phyloP scores from a whole-genome alignment of 345 rosid species.

The Populus pruinosa region DNA sequence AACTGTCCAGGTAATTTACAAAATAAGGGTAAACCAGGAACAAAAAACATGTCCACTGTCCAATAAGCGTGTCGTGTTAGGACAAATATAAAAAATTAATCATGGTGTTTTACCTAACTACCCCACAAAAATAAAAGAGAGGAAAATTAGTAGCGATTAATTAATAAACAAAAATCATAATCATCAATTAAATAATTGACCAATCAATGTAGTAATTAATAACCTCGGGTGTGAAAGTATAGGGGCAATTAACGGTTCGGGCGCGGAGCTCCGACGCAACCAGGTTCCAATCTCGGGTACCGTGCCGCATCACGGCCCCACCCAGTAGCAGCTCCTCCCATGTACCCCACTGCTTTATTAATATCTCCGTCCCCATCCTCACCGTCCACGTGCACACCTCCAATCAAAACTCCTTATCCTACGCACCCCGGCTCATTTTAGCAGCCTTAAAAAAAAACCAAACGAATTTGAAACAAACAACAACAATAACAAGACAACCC shows the following conservation, averaged over 20 bases:
- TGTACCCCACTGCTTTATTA: constrained; percentile 62
- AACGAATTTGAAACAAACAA: background rate
- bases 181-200: background rate
- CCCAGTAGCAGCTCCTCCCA: constrained; percentile 91
- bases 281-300: constrained; percentile 66
- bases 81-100: background rate
- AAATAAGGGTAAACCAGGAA: background rate
- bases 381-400: constrained; percentile 9
- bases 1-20: background rate
- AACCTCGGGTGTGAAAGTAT: constrained; percentile 69
- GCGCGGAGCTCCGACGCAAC: constrained; percentile 75
- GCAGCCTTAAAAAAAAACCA: background rate
- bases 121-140: background rate
- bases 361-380: constrained; percentile 33
- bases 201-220: background rate
- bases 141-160: background rate
- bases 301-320: constrained; percentile 89
- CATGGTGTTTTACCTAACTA: background rate
- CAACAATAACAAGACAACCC: background rate
- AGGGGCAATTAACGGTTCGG: constrained; percentile 47
- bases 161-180: background rate
- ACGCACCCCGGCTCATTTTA: constrained; percentile 19
- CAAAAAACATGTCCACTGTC: background rate
- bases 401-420: constrained; percentile 3
- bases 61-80: background rate